Evolutionary conservation across 164 flowering plant genomes (phyloP), one percentile per base, ranked within the genome.

Genomic region (Dillenia turbinata): DNA sequence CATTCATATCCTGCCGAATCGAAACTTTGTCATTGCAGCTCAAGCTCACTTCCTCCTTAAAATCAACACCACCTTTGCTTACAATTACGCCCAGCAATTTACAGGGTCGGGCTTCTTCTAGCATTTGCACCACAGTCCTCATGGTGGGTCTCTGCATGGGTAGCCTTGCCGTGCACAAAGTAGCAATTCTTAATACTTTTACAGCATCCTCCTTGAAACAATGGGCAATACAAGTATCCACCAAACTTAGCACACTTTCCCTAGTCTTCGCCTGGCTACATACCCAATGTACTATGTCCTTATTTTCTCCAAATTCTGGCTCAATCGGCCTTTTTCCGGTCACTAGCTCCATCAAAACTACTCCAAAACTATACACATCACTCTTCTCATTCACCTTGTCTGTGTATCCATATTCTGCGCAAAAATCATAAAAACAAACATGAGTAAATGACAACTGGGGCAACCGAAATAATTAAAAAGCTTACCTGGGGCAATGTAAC

Each of bases 401-500:
- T 0, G 85, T 78, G 71, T 87, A 85, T 0, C 85, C 89, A 47
- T 79, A 83, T 40, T 87, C 92, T 86, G 77, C 73, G 76, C 59
- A 16, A 9, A 56, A 51, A 15, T 19, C 54, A 51, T 51, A 15
- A 17, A 52, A 52, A 52, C 0, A 4, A 52, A 17, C 13, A 40
- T 33, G 47, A 44, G 7, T 24, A 47, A 17, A 13, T 50, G 44
- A 13, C 54, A 15, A 51, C 9, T 51, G 3, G 22, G 43, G 6
- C 49, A 16, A 9, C 14, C 12, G 14, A 40, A 19, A 9, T 47
- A 57, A 33, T 19, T 2, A 16, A 61, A 47, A 44, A 24, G 24
- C 64, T 60, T 57, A 86, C 92, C 92, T 12, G 92, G 89, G 51
- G 89, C 89, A 10, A 84, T 79, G 56, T 86, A 86, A 9, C 92